Percentiles rank a stretch among this genome's conserved stretches.
Evolutionary conservation across 176 grass and related monocot genomes (phyloP).

Genomic region (Hsuehochloa calcarea): DNA sequence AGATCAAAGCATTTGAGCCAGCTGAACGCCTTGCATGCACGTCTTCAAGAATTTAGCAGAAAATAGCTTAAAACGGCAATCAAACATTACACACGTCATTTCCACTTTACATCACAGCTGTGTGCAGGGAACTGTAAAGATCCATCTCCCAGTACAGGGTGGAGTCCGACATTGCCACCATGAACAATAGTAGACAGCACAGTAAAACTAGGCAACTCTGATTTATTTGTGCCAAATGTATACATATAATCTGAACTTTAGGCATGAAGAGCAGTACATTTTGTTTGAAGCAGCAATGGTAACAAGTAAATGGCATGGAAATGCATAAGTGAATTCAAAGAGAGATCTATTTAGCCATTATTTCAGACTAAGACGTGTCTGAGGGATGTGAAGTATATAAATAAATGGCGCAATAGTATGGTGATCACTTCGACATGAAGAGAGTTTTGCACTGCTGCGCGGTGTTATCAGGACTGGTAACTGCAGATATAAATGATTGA

Average conservation of each 20-base stretch:
- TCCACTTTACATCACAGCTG: not conserved
- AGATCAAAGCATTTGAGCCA: not conserved
- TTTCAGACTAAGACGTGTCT: not conserved
- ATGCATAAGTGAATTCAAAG: not conserved
- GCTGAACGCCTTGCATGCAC: not conserved
- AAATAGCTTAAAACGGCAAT: not conserved
- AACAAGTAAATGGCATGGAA: not conserved
- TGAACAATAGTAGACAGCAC: not conserved
- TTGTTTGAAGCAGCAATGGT: constrained; percentile 6
- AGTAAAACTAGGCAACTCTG: not conserved
- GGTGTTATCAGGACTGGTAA: constrained; percentile 86
- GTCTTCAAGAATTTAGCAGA: not conserved
- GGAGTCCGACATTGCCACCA: not conserved
- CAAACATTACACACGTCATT: not conserved
- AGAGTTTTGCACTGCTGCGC: constrained; percentile 72
- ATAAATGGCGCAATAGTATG: not conserved
- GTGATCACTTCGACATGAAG: constrained; percentile 70
- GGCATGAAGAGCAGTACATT: not conserved
- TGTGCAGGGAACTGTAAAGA: not conserved
- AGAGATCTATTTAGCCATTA: not conserved
- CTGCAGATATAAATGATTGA: constrained; percentile 39
- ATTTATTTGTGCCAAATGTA: constrained; percentile 18
- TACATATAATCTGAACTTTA: not conserved
- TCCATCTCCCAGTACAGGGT: not conserved
- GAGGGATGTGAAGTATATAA: not conserved